phyloP scores from a whole-genome alignment of 495 filamentous ascomycete genomes.

The Neurospora sp. region DNA sequence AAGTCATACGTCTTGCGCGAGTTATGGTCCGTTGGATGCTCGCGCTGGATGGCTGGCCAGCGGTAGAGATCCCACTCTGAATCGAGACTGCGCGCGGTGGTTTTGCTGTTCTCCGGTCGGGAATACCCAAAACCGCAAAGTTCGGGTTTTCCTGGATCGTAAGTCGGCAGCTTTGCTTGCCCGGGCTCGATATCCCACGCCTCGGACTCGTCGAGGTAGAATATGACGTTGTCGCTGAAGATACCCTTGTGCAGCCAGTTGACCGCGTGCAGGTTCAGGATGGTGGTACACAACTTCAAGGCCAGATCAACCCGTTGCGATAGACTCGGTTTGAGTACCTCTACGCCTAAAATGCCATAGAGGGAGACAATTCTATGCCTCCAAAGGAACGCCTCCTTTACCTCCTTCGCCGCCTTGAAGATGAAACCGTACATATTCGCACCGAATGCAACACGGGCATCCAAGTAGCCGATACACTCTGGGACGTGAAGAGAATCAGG shows the following conservation, averaged over 20 bases:
- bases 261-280: conserved; percentile 37
- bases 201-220: conserved; percentile 4
- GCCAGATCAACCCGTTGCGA: conserved; percentile 16
- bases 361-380: conserved; percentile 1
- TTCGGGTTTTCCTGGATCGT: not conserved
- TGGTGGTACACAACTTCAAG: conserved; percentile 12
- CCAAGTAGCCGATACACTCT: conserved; percentile 21
- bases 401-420: conserved; percentile 4
- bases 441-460: conserved; percentile 12
- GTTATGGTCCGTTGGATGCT: conserved; percentile 17
- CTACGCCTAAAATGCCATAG: conserved; percentile 10
- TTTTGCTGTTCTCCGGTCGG: conserved; percentile 16
- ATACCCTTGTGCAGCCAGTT: conserved; percentile 52
- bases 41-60: conserved; percentile 20
- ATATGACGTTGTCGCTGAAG: conserved; percentile 44
- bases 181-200: not conserved
- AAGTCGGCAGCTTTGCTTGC: not conserved
- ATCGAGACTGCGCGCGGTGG: conserved; percentile 18
- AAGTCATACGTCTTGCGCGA: conserved; percentile 42
- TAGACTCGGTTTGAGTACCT: conserved; percentile 3
- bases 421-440: conserved; percentile 18
- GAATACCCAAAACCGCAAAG: conserved; percentile 23
- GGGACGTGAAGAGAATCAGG: conserved; percentile 15
- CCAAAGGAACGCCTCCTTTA: not conserved
- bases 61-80: conserved; percentile 22